Conservation (phyloP, 805 yeast genomes). For the Yamadazyma nakazawae region DNA sequence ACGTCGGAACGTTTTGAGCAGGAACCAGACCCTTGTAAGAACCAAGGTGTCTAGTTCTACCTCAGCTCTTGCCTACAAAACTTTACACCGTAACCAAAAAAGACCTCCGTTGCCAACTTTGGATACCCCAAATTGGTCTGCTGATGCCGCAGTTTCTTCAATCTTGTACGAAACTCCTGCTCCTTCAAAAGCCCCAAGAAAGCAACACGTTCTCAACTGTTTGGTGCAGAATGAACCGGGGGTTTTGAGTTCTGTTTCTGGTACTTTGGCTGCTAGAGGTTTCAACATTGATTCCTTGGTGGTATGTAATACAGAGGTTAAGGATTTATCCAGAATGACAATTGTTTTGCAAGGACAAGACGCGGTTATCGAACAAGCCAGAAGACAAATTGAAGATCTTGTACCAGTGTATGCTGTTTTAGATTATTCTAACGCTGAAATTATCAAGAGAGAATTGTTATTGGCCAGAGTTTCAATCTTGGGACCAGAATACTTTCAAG, state of each 20-base stretch:
- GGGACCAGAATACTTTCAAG: slow-evolving; percentile 98
- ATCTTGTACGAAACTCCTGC: slow-evolving; percentile 89
- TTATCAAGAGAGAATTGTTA: slow-evolving; percentile 85
- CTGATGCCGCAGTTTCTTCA: slow-evolving; percentile 94
- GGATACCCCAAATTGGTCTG: slow-evolving; percentile 92
- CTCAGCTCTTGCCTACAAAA: slow-evolving; percentile 91
- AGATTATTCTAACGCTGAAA: slow-evolving; percentile 87
- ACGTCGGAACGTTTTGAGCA: background rate
- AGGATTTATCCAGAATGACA: slow-evolving; percentile 95
- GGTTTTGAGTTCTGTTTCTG: slow-evolving; percentile 88
- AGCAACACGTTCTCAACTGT: slow-evolving; percentile 91
- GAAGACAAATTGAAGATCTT: slow-evolving; percentile 95
- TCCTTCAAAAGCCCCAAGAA: slow-evolving; percentile 57
- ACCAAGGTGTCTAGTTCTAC: slow-evolving; percentile 59
- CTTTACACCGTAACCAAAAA: slow-evolving; percentile 78
- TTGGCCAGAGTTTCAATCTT: slow-evolving; percentile 88
- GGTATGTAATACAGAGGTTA: slow-evolving; percentile 94
- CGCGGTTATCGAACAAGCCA: slow-evolving; percentile 94
- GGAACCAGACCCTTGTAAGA: slow-evolving; percentile 6
- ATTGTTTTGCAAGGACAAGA: slow-evolving; percentile 92
- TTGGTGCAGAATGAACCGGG: slow-evolving; percentile 99
- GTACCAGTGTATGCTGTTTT: slow-evolving; percentile 98
- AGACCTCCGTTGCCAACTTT: slow-evolving; percentile 91
- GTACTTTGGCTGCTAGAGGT: slow-evolving; percentile 96
- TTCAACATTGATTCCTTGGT: slow-evolving; percentile 97